These are phyloP conservation scores for Fusarium musae DNA, from an alignment of 2,329 filamentous ascomycete species.

Conservation along the genomic window DNA sequence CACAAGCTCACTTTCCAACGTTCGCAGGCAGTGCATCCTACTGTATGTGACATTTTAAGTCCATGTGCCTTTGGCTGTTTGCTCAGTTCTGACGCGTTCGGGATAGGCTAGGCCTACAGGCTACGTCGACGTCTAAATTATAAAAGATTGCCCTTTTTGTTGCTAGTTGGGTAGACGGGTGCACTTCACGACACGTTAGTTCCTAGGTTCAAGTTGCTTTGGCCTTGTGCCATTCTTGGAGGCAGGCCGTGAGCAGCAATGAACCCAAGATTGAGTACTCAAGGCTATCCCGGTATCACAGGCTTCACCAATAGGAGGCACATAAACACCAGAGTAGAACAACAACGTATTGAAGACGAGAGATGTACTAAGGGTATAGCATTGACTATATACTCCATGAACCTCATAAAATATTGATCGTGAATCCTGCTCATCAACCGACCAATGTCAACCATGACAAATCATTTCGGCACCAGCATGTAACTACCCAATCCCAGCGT, in stretches of 20 bases:
- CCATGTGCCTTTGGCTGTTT: rapidly evolving
- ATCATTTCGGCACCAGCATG: not conserved
- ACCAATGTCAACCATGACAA: too few relatives aligned
- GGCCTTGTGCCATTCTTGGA: rapidly evolving
- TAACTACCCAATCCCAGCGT: rapidly evolving
- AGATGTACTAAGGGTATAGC: not conserved
- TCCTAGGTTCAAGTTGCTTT: rapidly evolving
- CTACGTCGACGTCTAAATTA: too few relatives aligned
- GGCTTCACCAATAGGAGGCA: rapidly evolving
- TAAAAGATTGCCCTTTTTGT: too few relatives aligned
- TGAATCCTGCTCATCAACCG: too few relatives aligned
- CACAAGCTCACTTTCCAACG: rapidly evolving
- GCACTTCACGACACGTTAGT: rapidly evolving
- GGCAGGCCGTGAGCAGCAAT: too few relatives aligned
- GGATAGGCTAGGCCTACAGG: too few relatives aligned
- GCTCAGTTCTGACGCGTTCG: rapidly evolving
- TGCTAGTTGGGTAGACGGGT: too few relatives aligned
- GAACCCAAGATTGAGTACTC: too few relatives aligned
- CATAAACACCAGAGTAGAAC: rapidly evolving
- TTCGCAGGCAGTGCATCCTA: rapidly evolving
- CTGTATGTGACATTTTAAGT: rapidly evolving
- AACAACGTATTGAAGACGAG: rapidly evolving
- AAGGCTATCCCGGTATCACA: too few relatives aligned
- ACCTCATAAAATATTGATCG: not conserved
- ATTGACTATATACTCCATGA: not conserved